Percentiles rank a stretch among this genome's conserved stretches.
Conservation (phyloP, 2,329 filamentous ascomycete species). For the Sphaerulina vaccinii region DNA sequence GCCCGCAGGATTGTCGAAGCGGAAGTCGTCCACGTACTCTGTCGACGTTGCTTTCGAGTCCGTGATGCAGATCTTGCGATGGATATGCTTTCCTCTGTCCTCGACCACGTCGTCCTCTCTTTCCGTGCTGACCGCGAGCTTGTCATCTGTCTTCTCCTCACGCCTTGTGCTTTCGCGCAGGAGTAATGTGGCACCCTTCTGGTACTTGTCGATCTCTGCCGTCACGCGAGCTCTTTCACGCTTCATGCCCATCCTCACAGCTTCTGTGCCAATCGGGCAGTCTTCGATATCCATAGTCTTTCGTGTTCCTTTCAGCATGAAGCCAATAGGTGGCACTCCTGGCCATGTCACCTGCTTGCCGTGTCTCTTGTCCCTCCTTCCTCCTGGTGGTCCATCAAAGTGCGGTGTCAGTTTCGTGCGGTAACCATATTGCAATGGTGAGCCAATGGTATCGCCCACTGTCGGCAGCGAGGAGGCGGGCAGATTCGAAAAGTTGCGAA, state of each 20-base stretch:
- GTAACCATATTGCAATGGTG: constrained; percentile 88
- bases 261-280: constrained; percentile 89
- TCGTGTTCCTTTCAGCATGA: constrained; percentile 79
- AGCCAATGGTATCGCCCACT: constrained; percentile 82
- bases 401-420: constrained; percentile 96
- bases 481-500: constrained; percentile 83
- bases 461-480: constrained; percentile 70
- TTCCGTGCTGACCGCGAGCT: constrained; percentile 37
- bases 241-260: constrained; percentile 75
- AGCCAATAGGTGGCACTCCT: constrained; percentile 77
- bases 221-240: constrained; percentile 75
- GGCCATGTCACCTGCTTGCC: constrained; percentile 58
- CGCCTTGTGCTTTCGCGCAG: constrained; percentile 81
- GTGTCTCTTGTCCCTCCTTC: constrained; percentile 49
- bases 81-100: constrained; percentile 61
- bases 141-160: constrained; percentile 48
- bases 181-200: constrained; percentile 80
- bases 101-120: constrained; percentile 52
- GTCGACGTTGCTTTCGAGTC: constrained; percentile 78
- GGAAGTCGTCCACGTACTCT: constrained; percentile 82
- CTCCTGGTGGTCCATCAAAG: constrained; percentile 73
- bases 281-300: constrained; percentile 92
- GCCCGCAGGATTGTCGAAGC: constrained; percentile 87
- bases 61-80: constrained; percentile 86
- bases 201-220: constrained; percentile 68